These are phyloP conservation scores for Nectriaceae sp. DNA, from an alignment of 2,329 filamentous ascomycete species.

Conservation along the genomic window DNA sequence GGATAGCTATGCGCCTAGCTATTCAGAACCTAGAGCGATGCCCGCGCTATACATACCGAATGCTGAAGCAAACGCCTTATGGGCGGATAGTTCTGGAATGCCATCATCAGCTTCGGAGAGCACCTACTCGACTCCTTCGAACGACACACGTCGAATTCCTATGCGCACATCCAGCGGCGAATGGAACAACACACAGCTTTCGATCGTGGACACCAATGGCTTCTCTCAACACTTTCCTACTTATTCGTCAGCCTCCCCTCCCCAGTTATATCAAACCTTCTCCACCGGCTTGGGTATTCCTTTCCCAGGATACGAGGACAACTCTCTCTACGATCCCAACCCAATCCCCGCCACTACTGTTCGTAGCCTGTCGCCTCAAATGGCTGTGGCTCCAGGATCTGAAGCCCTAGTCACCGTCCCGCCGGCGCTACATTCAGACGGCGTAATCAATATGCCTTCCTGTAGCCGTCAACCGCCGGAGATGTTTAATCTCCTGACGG, in stretches of 20 bases:
- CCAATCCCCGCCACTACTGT: conserved; percentile 44
- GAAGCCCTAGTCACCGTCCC: conserved; percentile 52
- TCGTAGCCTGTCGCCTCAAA: conserved; percentile 52
- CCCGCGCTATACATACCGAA: conserved; percentile 28
- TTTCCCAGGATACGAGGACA: conserved; percentile 40
- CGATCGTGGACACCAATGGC: conserved; percentile 21
- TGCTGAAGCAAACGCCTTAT: conserved; percentile 15
- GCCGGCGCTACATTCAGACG: conserved; percentile 17
- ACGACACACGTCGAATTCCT: conserved; percentile 32
- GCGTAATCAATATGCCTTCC: conserved; percentile 36
- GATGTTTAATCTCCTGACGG: conserved; percentile 34
- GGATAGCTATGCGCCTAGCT: conserved; percentile 15
- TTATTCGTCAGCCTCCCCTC: conserved; percentile 30
- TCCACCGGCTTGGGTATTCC: conserved; percentile 31
- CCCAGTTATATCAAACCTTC: conserved; percentile 36
- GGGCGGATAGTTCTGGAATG: conserved; percentile 40
- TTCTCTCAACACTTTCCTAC: conserved; percentile 22
- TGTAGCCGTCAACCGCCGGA: conserved; percentile 32
- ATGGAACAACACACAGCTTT: conserved; percentile 33
- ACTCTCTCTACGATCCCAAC: conserved; percentile 37
- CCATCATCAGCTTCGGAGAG: conserved; percentile 50
- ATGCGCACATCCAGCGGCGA: conserved; percentile 30
- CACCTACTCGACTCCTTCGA: conserved; percentile 49
- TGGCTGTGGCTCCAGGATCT: conserved; percentile 47
- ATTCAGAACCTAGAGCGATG: conserved; percentile 24